Percentiles rank a stretch among this genome's conserved stretches.
Conservation (phyloP, 495 filamentous ascomycete species). For the Penicillium bovifimosum region DNA sequence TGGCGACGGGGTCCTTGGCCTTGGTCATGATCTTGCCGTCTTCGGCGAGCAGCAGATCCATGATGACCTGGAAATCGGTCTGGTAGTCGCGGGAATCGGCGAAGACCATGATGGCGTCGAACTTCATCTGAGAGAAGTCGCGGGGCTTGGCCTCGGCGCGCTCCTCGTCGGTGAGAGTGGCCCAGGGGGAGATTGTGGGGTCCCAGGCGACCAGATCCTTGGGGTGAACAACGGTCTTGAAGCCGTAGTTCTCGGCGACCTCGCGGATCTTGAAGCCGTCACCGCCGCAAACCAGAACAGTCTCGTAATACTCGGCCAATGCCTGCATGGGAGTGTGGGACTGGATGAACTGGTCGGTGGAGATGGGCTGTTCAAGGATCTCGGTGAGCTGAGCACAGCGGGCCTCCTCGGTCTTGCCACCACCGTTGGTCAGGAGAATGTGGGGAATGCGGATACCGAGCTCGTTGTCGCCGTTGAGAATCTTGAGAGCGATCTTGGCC, state of each 20-base stretch:
- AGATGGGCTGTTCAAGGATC: constrained; percentile 67
- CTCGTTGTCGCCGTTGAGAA: constrained; percentile 80
- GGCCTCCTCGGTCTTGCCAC: constrained; percentile 82
- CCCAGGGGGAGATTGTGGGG: constrained; percentile 74
- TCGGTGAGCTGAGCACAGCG: constrained; percentile 72
- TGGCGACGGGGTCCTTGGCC: constrained; percentile 60
- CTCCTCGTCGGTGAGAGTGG: constrained; percentile 65
- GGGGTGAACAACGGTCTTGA: constrained; percentile 81
- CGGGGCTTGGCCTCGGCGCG: constrained; percentile 59
- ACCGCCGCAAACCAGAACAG: constrained; percentile 81
- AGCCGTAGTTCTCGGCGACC: constrained; percentile 83
- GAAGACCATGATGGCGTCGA: constrained; percentile 79
- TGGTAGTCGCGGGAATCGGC: constrained; percentile 80
- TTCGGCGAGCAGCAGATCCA: constrained; percentile 73
- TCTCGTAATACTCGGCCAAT: constrained; percentile 73
- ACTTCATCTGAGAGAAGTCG: constrained; percentile 63
- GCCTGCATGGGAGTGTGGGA: constrained; percentile 93
- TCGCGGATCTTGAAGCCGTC: constrained; percentile 84
- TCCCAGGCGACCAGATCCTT: constrained; percentile 88
- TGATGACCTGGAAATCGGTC: constrained; percentile 78
- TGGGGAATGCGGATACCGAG: constrained; percentile 83
- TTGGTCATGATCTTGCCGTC: constrained; percentile 62
- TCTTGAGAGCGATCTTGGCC: constrained; percentile 77
- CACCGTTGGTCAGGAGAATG: constrained; percentile 91
- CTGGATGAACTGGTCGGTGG: constrained; percentile 86